Base-by-base conservation (phyloP, 176 grass and related monocot species). In the Echinochloa phyllopogon region DNA sequence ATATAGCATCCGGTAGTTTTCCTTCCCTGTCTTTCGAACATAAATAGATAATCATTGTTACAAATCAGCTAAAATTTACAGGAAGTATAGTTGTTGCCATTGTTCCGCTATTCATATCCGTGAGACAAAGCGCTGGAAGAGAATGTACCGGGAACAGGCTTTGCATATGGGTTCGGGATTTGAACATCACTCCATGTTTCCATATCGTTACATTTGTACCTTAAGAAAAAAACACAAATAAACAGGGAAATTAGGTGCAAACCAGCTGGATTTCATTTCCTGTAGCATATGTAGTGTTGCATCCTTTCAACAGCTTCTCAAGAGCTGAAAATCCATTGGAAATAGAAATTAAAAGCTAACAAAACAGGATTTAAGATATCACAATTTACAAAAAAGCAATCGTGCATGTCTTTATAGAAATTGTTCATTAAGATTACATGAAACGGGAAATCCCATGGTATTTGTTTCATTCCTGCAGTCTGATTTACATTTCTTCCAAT, bases 261-360 rank as follows among this genome's bases (percentile, higher is more conserved):
- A 95, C 90, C 90, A 95, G 29, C 87, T 87, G 88, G 67, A 93
- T 67, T 87, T 95, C 88, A 66, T 93, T 82, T 67, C 94, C 94
- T 4, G 90, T 95, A 51, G 90, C 90, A 75, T 89, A 95, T 85
- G 85, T 95, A 44, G 88, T 91, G 63, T 60, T 75, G 74, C 55
- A 75, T 59, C 75, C 86, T 65, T 87, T 82, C 43, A 96, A 43
- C 72, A 93, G 41, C 71, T 89, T 89, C 83, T 96, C 94, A 42
- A 96, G 86, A 65, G 94, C 91, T 93, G 88, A 87, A 87, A 48
- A 75, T 85, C 6, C 83, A 72, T 44, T 8, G 23, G 47, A 62
- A 88, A 36, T 39, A 43, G 3, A 21, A 42, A 68, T 60, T 68
- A 3, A 86, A 52, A 37, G 60, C 40, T 78, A 61, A 45, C 0